Evolutionary conservation across 805 yeast species (phyloP).

Genomic region (Candida palmyrensis): DNA sequence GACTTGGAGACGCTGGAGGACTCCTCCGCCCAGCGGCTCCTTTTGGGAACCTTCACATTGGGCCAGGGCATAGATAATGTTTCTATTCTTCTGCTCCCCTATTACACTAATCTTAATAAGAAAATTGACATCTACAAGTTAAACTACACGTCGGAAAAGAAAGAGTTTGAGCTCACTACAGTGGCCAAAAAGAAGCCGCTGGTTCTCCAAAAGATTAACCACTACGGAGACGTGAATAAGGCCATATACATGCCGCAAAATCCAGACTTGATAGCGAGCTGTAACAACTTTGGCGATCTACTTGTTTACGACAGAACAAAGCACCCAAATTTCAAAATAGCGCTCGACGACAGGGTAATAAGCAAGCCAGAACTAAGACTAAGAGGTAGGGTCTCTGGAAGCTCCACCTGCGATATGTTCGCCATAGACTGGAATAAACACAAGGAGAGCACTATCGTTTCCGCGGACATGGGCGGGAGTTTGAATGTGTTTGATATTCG

Average conservation of each 20-base stretch:
- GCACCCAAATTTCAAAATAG: conserved; percentile 42
- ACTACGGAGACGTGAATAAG: conserved; percentile 67
- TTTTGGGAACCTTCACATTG: conserved; percentile 62
- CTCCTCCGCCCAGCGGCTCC: conserved; percentile 32
- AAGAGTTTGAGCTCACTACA: conserved; percentile 33
- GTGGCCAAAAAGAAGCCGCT: conserved; percentile 23
- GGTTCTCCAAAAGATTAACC: conserved; percentile 55
- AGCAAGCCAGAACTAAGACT: conserved; percentile 49
- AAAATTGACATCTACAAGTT: conserved; percentile 31
- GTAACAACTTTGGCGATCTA: conserved; percentile 60
- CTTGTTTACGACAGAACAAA: conserved; percentile 79
- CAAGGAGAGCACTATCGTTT: conserved; percentile 52
- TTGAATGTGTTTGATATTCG: conserved; percentile 67
- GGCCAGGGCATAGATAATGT: conserved; percentile 50
- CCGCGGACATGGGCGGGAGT: conserved; percentile 61
- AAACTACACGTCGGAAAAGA: conserved; percentile 32
- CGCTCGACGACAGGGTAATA: conserved; percentile 21
- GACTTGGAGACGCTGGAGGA: conserved; percentile 21
- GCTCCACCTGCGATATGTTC: conserved; percentile 50
- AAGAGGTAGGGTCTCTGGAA: conserved; percentile 18
- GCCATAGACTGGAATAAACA: conserved; percentile 73
- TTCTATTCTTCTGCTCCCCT: conserved; percentile 29
- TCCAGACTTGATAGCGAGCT: conserved; percentile 74
- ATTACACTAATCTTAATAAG: conserved; percentile 24
- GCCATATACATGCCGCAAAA: conserved; percentile 79